Base-by-base conservation (phyloP, 495 filamentous ascomycete genomes). In the Podospora pseudopauciseta region DNA sequence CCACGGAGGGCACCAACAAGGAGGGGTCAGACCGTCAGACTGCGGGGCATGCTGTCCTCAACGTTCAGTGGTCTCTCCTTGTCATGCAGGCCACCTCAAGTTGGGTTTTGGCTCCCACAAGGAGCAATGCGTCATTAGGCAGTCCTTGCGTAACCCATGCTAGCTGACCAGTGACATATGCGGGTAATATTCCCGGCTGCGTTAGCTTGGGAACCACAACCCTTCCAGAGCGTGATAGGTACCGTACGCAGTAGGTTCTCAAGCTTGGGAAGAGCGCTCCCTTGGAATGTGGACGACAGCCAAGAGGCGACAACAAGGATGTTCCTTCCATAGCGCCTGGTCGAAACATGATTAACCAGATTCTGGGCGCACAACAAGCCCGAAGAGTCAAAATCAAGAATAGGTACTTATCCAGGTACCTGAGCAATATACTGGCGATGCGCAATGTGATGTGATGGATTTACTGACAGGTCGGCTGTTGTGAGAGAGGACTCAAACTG, bases 121-220 rank as follows among this genome's bases (percentile, higher is more conserved):
- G 23, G 1, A 9, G 23, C 19, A 9, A 27, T 58, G 19, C n/a
- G 9, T 58, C n/a, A 20, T 58, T n/a, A 58, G 56, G 56, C 56
- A 58, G 56, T 20, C 56, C 18, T 20, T 58, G 56, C 56, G 56
- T 9, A 58, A 58, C 56, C 56, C 39, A 49, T 49, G 39, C 39
- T 49, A 11, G 23, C 20, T 13, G 5, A 5, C 56, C n/a, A 58
- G 19, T 58, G 23, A 20, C 56, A 58, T 20, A 20, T 58, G 56
- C 56, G 6, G 56, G 56, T 27, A 58, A 58, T 58, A 0, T 20
- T 20, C 23, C 19, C 56, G 19, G 23, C 56, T 4, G 6, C n/a
- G 20, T 58, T 58, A 58, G 19, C 19, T 20, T 20, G 56, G 5
- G 20, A n/a, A 20, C 56, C n/a, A 15, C 56, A 20, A 5, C 18